Evolutionary conservation across 2,329 filamentous ascomycete genomes (phyloP).

Genomic region (Lojkania enalia): DNA sequence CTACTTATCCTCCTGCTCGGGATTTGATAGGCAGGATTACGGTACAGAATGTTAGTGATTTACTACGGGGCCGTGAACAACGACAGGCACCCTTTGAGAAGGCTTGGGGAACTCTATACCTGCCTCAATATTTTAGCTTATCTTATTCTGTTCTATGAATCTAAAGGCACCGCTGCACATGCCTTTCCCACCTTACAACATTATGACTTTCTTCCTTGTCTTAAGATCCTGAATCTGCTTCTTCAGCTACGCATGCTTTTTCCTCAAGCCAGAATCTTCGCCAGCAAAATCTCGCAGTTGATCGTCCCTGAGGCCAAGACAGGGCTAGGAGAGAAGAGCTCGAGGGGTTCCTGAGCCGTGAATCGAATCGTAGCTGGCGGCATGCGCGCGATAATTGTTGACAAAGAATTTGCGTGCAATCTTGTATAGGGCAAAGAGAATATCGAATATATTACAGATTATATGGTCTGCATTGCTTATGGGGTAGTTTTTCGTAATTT

Average conservation of each 20-base stretch:
- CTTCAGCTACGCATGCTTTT: conserved; percentile 49
- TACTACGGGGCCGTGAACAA: too few relatives aligned
- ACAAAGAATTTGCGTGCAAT: conserved; percentile 63
- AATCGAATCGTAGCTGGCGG: conserved; percentile 58
- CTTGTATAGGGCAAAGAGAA: conserved; percentile 63
- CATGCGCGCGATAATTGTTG: conserved; percentile 64
- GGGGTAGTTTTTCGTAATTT: not conserved
- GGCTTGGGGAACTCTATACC: too few relatives aligned
- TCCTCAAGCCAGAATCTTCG: conserved; percentile 52
- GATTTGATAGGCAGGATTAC: too few relatives aligned
- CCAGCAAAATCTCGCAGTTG: conserved; percentile 61
- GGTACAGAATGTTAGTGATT: too few relatives aligned
- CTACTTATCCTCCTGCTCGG: too few relatives aligned
- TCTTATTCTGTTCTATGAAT: too few relatives aligned
- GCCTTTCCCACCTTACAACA: too few relatives aligned
- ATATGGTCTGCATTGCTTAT: conserved; percentile 42
- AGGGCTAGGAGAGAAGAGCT: conserved; percentile 56
- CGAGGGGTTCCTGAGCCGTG: conserved; percentile 56
- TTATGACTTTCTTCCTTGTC: conserved; percentile 39
- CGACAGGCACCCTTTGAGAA: too few relatives aligned
- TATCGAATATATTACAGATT: conserved; percentile 60
- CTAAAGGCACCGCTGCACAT: too few relatives aligned
- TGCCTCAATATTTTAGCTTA: too few relatives aligned
- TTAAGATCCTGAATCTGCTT: conserved; percentile 54
- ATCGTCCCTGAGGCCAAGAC: conserved; percentile 53